phyloP scores from a whole-genome alignment of 306 rosid species.

The Cucurbita argyrosperma region DNA sequence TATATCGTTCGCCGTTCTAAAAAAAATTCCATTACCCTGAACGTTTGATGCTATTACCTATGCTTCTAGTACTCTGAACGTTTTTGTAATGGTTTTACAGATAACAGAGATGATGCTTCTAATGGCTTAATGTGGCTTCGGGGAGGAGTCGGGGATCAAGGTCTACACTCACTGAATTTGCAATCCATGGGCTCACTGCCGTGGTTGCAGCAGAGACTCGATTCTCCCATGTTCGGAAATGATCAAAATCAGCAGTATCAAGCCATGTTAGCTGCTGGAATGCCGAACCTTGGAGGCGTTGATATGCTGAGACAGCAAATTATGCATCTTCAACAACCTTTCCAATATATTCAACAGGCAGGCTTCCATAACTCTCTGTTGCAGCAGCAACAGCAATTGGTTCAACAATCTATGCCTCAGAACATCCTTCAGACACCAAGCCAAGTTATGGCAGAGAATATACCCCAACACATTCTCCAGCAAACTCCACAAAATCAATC shows the following conservation, averaged over 20 bases:
- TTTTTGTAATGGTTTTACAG: slow-evolving; percentile 21
- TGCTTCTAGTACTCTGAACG: too few species aligned
- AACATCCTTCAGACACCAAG: slow-evolving; percentile 44
- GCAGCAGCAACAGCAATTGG: slow-evolving; percentile 39
- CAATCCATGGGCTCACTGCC: slow-evolving; percentile 59
- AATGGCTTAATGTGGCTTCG: slow-evolving; percentile 71
- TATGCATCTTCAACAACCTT: slow-evolving; percentile 64
- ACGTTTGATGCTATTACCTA: neutral
- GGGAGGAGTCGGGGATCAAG: slow-evolving; percentile 56
- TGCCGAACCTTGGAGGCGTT: slow-evolving; percentile 49
- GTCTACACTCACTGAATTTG: slow-evolving; percentile 47
- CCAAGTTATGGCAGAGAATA: slow-evolving; percentile 35
- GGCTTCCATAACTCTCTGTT: slow-evolving; percentile 33
- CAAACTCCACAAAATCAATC: slow-evolving; percentile 38
- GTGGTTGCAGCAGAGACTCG: slow-evolving; percentile 75
- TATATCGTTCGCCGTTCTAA: neutral
- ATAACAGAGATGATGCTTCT: slow-evolving; percentile 54
- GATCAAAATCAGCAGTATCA: slow-evolving; percentile 63
- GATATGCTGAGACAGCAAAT: slow-evolving; percentile 60
- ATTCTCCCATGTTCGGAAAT: slow-evolving; percentile 43
- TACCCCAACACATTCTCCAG: slow-evolving; percentile 48
- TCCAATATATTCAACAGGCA: slow-evolving; percentile 50
- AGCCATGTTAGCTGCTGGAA: slow-evolving; percentile 64
- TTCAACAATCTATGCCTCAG: slow-evolving; percentile 37
- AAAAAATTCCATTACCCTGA: neutral